These are phyloP conservation scores for Fusarium stilboides DNA, from an alignment of 2,329 filamentous ascomycete genomes.

Conservation along the genomic window DNA sequence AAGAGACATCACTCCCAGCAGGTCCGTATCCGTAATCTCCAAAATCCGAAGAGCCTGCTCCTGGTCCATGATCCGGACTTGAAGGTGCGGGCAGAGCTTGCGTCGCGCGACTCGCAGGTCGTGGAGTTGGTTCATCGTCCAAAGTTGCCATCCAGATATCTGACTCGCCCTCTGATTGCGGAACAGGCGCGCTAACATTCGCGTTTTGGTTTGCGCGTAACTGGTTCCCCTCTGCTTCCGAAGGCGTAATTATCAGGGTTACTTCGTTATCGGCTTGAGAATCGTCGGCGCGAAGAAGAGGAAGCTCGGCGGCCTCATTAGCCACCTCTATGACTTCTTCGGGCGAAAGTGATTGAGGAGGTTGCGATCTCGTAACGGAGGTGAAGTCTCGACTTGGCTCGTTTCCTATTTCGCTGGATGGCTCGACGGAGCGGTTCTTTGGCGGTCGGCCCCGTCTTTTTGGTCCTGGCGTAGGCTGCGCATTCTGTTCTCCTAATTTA, in stretches of 20 bases:
- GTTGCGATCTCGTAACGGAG: slow-evolving; percentile 33
- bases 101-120: slow-evolving; percentile 39
- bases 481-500: slow-evolving; percentile 36
- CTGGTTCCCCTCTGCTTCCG: slow-evolving; percentile 36
- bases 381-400: slow-evolving; percentile 33
- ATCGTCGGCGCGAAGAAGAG: slow-evolving; percentile 45
- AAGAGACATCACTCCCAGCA: slow-evolving; percentile 55
- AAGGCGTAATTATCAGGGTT: slow-evolving; percentile 46
- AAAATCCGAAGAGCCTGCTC: slow-evolving; percentile 36
- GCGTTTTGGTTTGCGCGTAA: slow-evolving; percentile 23
- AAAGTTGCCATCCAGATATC: slow-evolving; percentile 65
- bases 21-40: slow-evolving; percentile 51
- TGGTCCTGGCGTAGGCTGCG: slow-evolving; percentile 53
- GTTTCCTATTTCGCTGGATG: slow-evolving; percentile 47
- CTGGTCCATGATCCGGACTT: slow-evolving; percentile 30
- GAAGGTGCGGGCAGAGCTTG: slow-evolving; percentile 28
- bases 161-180: slow-evolving; percentile 53
- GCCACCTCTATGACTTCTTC: slow-evolving; percentile 48
- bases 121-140: slow-evolving; percentile 58
- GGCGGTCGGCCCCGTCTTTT: slow-evolving; percentile 52
- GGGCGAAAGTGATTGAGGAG: slow-evolving; percentile 46
- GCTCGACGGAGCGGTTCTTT: slow-evolving; percentile 48
- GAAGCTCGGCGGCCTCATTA: slow-evolving; percentile 37
- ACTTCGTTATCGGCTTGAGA: slow-evolving; percentile 51
- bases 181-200: slow-evolving; percentile 40